phyloP scores from a whole-genome alignment of 1,284 basidiomycete genomes.

The Pseudozyma hubeiensis region DNA sequence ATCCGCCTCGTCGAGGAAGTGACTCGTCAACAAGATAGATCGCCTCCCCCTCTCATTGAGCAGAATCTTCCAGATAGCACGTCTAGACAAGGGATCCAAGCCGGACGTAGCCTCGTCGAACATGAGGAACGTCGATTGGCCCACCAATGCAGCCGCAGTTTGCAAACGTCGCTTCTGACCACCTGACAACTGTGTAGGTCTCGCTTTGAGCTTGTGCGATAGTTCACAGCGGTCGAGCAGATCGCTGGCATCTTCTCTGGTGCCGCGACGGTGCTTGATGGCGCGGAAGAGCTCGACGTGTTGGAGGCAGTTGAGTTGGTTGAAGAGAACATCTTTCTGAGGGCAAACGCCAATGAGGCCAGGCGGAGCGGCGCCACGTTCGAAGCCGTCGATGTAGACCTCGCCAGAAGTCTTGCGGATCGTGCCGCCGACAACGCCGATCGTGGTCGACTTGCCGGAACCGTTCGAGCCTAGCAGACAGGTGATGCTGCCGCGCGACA shows the following conservation, averaged over 20 bases:
- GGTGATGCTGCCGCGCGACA: constrained; percentile 77
- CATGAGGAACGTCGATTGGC: constrained; percentile 79
- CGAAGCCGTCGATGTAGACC: constrained; percentile 73
- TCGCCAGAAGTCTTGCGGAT: constrained; percentile 74
- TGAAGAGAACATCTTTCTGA: constrained; percentile 84
- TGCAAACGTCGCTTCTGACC: constrained; percentile 86
- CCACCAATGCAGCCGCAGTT: constrained; percentile 80
- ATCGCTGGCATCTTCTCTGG: constrained; percentile 50
- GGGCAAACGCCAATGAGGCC: constrained; percentile 81
- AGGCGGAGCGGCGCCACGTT: constrained; percentile 69
- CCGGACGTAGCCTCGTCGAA: constrained; percentile 82
- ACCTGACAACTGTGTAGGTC: constrained; percentile 77
- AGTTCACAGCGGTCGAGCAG: constrained; percentile 74
- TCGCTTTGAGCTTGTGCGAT: constrained; percentile 76
- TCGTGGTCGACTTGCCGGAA: constrained; percentile 81
- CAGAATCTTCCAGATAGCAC: constrained; percentile 79
- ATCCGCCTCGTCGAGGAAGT: constrained; percentile 83
- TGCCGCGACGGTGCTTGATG: constrained; percentile 76
- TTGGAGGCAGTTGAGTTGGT: constrained; percentile 79
- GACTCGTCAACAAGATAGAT: constrained; percentile 78
- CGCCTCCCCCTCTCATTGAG: constrained; percentile 77
- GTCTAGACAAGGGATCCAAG: constrained; percentile 80
- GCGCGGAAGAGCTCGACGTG: constrained; percentile 80
- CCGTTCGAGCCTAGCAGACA: constrained; percentile 77
- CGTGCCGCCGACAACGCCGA: constrained; percentile 77